Evolutionary conservation across 164 flowering plant species (phyloP).

Genomic region (Stephania yunnanensis): DNA sequence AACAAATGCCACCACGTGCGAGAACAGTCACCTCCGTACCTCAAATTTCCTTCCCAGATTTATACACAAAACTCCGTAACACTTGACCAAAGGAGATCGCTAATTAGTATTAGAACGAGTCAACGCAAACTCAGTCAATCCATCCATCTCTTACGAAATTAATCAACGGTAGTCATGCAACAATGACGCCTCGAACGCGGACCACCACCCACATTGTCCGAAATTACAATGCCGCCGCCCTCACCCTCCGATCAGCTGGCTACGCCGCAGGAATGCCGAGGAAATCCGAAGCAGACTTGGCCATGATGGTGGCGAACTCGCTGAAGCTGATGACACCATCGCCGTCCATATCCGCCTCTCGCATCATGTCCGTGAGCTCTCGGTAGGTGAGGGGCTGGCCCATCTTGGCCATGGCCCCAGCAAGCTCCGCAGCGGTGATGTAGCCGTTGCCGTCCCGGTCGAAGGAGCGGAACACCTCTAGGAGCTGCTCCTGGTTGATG

Average conservation of each 20-base stretch:
- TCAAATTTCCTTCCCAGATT: not conserved
- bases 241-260: no score
- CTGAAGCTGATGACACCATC: conserved; percentile 73
- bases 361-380: conserved; percentile 69
- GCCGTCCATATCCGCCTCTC: conserved; percentile 70
- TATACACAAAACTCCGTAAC: not conserved
- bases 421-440: conserved; percentile 83
- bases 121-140: not conserved
- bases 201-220: no score
- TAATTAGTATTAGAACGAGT: not conserved
- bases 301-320: conserved; percentile 66
- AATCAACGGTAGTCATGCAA: not conserved
- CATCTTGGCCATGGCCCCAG: conserved; percentile 85
- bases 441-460: conserved; percentile 81
- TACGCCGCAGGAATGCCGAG: conserved; percentile 33
- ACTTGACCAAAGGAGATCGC: no score
- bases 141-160: no score
- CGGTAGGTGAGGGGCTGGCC: conserved; percentile 68
- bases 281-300: conserved; percentile 57
- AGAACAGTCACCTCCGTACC: not conserved
- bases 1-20: no score
- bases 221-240: not conserved
- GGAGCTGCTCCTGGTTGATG: conserved; percentile 57
- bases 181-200: not conserved
- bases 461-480: conserved; percentile 61